Conservation (phyloP, 257 asterid species). For the Nicotiana knightiana region DNA sequence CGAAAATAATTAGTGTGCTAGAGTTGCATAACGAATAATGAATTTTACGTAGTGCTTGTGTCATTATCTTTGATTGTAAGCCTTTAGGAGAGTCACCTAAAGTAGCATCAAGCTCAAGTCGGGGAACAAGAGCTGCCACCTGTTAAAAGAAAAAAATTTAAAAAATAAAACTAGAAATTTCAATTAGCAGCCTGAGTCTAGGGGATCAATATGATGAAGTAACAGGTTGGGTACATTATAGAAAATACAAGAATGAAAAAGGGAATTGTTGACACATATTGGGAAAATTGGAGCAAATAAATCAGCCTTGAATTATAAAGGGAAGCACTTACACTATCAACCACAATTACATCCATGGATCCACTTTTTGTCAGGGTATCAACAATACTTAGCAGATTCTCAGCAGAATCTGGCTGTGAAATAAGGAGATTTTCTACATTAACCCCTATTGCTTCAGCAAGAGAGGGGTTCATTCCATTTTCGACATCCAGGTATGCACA, state of each 20-base stretch:
- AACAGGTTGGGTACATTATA: no score
- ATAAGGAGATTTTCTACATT: constrained; percentile 73
- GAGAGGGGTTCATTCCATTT: constrained; percentile 75
- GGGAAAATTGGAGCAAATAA: neutral
- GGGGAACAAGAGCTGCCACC: constrained; percentile 99
- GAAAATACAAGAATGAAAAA: neutral
- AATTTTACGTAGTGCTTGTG: constrained; percentile 82
- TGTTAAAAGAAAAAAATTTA: constrained; percentile 25
- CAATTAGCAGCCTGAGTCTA: no score
- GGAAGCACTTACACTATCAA: constrained; percentile 77
- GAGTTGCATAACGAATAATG: constrained; percentile 77
- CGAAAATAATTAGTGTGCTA: constrained; percentile 70
- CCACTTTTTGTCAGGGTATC: constrained; percentile 91
- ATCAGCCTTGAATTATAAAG: neutral
- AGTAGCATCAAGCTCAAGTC: constrained; percentile 52
- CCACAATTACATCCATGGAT: constrained; percentile 77
- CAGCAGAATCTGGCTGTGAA: constrained; percentile 97
- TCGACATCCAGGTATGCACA: constrained; percentile 98
- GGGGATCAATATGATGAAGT: no score
- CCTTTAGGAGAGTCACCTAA: constrained; percentile 43
- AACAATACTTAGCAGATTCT: constrained; percentile 81
- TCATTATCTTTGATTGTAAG: constrained; percentile 67
- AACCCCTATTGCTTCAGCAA: constrained; percentile 86
- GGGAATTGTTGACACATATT: constrained; percentile 3
- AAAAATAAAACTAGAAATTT: no score